These are phyloP conservation scores for Hibiscus tridactylites DNA, from an alignment of 345 rosid species.

Conservation along the genomic window DNA sequence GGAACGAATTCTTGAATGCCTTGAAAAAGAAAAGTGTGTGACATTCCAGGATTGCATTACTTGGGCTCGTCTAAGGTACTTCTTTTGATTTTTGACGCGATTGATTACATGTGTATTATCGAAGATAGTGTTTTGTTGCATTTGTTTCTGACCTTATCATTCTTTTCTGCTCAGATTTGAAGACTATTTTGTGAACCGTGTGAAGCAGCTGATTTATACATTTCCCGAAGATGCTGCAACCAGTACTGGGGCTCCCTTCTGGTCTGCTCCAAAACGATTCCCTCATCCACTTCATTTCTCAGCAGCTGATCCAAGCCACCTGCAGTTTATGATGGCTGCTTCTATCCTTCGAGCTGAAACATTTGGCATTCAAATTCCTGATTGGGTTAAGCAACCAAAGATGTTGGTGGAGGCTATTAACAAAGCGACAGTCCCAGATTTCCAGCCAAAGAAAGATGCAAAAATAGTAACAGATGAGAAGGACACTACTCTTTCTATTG, in stretches of 20 bases:
- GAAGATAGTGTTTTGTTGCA: background rate
- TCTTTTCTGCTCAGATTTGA: constrained; percentile 56
- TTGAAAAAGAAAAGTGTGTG: constrained; percentile 78
- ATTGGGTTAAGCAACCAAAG: constrained; percentile 61
- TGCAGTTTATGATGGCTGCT: constrained; percentile 65
- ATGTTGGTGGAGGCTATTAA: constrained; percentile 65
- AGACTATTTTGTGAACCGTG: constrained; percentile 77
- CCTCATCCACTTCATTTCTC: constrained; percentile 81
- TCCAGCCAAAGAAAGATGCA: constrained; percentile 75
- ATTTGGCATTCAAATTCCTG: constrained; percentile 78
- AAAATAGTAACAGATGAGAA: constrained; percentile 90
- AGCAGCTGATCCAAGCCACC: constrained; percentile 54
- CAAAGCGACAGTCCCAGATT: constrained; percentile 72
- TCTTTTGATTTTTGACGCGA: background rate
- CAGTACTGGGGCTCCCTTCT: constrained; percentile 89
- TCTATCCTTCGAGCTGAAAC: constrained; percentile 87
- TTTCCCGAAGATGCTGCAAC: constrained; percentile 96
- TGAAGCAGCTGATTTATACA: constrained; percentile 75
- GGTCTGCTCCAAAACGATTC: constrained; percentile 98
- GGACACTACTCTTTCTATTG: constrained; percentile 62
- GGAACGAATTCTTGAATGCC: constrained; percentile 84
- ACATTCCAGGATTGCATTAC: constrained; percentile 84
- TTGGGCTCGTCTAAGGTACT: constrained; percentile 91
- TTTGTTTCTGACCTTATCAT: constrained; percentile 15
- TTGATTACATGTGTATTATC: background rate